Evolutionary conservation across 495 filamentous ascomycete species (phyloP).

Genomic region (Hypoxylon crocopeplum): DNA sequence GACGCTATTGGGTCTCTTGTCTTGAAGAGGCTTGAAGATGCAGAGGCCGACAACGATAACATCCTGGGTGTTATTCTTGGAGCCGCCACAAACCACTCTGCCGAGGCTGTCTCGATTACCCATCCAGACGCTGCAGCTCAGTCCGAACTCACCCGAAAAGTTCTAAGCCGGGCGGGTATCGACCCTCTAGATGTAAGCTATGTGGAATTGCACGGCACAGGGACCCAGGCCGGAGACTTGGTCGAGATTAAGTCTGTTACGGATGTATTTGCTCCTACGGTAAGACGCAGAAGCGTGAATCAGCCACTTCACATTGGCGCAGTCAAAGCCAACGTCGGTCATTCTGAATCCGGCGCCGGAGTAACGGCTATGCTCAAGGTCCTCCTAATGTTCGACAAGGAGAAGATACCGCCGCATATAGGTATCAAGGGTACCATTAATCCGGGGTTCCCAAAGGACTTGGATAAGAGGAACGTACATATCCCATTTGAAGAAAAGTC

Average conservation of each 20-base stretch:
- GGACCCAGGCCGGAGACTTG: constrained; percentile 59
- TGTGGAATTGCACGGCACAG: constrained; percentile 53
- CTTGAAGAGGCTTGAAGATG: constrained; percentile 57
- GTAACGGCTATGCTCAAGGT: constrained; percentile 62
- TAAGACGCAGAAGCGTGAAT: neutral
- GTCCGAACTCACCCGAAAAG: constrained; percentile 34
- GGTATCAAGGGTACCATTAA: constrained; percentile 58
- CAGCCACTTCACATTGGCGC: constrained; percentile 57
- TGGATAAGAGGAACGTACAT: constrained; percentile 31
- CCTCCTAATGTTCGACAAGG: constrained; percentile 74
- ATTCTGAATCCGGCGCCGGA: constrained; percentile 53
- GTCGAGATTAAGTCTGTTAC: constrained; percentile 69
- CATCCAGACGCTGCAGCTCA: constrained; percentile 40
- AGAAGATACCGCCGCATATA: constrained; percentile 69
- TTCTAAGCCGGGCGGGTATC: constrained; percentile 47
- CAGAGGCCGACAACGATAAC: constrained; percentile 45
- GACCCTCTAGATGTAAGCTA: constrained; percentile 45
- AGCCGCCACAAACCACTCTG: constrained; percentile 53
- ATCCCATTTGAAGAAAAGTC: too few species aligned
- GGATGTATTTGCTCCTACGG: constrained; percentile 59
- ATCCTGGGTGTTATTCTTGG: constrained; percentile 59
- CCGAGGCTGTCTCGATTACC: constrained; percentile 50
- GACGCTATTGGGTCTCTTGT: constrained; percentile 58
- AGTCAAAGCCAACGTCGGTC: constrained; percentile 57
- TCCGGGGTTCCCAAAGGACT: constrained; percentile 64